phyloP scores from a whole-genome alignment of 768 basidiomycete genomes.

The Kwoniella newhampshirensis region DNA sequence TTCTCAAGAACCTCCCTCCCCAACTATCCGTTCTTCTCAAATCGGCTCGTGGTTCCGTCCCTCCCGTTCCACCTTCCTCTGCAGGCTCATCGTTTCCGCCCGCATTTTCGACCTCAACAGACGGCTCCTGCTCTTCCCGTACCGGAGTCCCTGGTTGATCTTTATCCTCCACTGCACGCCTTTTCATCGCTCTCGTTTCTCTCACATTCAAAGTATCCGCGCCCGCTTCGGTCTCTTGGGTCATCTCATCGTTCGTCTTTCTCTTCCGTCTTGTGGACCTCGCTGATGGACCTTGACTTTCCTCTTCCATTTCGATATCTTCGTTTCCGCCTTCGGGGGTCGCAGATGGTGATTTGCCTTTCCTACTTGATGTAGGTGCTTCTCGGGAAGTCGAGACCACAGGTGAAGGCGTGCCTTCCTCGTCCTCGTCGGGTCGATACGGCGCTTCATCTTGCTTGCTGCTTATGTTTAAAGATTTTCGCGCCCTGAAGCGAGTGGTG shows the following conservation, averaged over 20 bases:
- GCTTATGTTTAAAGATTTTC: constrained; percentile 1
- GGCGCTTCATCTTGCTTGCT: constrained; percentile 17
- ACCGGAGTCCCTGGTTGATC: constrained; percentile 11
- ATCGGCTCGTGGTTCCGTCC: no score
- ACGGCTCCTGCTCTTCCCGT: constrained; percentile 58
- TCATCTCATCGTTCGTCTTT: neutral
- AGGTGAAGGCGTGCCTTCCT: neutral
- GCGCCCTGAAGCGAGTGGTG: neutral
- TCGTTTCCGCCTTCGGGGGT: no score
- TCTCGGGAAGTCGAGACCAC: neutral
- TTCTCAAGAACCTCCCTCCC: constrained; percentile 7
- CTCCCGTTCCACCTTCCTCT: no score
- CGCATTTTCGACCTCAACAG: constrained; percentile 79
- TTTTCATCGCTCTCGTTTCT: constrained; percentile 23
- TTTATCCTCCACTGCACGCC: constrained; percentile 22
- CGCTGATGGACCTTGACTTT: no score
- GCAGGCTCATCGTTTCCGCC: constrained; percentile 54
- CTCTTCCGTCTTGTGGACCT: neutral
- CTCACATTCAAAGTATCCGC: neutral
- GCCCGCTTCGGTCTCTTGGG: neutral
- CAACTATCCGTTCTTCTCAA: constrained; percentile 1
- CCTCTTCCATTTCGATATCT: no score
- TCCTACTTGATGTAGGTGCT: constrained; percentile 1
- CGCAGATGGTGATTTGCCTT: neutral
- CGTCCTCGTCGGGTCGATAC: constrained; percentile 12